phyloP scores from a whole-genome alignment of 2,329 filamentous ascomycete species.

The Zalaria sp. region DNA sequence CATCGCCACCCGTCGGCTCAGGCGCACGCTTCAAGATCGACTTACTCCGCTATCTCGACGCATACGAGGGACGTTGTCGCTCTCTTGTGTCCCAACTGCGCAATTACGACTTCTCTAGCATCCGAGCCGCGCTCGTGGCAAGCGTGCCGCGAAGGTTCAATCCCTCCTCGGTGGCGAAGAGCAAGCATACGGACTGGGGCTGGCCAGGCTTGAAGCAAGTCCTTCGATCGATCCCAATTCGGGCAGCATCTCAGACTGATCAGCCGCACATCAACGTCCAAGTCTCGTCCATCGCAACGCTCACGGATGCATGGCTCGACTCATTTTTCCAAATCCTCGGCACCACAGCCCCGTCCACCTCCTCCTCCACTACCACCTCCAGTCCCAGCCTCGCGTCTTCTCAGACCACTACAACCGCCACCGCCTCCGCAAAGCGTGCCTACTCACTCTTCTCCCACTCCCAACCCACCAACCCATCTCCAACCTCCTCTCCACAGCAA shows the following conservation, averaged over 20 bases:
- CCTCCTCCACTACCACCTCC: neutral
- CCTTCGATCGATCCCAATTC: slow-evolving; percentile 37
- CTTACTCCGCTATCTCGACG: slow-evolving; percentile 55
- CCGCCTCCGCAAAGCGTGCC: too few relatives aligned
- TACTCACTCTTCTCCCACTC: too few relatives aligned
- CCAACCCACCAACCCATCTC: too few relatives aligned
- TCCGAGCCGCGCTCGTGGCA: slow-evolving; percentile 60
- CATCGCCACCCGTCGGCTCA: slow-evolving; percentile 33
- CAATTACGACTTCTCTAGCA: slow-evolving; percentile 52
- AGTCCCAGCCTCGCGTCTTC: neutral
- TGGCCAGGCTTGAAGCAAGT: slow-evolving; percentile 55
- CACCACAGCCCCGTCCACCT: neutral
- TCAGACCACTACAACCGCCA: neutral
- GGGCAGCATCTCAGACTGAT: slow-evolving; percentile 9
- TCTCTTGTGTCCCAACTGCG: slow-evolving; percentile 43
- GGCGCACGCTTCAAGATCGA: slow-evolving; percentile 64
- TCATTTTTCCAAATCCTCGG: slow-evolving; percentile 36
- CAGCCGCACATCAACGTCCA: slow-evolving; percentile 42
- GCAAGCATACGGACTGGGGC: slow-evolving; percentile 49
- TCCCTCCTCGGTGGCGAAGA: neutral
- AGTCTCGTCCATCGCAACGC: slow-evolving; percentile 69
- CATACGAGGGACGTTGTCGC: slow-evolving; percentile 48
- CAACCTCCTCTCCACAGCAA: too few relatives aligned
- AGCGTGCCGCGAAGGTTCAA: slow-evolving; percentile 50
- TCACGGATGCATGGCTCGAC: slow-evolving; percentile 60